A percentile compares a stretch with the other conserved stretches of the same genome.
Evolutionary conservation across 2,329 filamentous ascomycete genomes (phyloP).

Genomic region (Leptographium flavum): DNA sequence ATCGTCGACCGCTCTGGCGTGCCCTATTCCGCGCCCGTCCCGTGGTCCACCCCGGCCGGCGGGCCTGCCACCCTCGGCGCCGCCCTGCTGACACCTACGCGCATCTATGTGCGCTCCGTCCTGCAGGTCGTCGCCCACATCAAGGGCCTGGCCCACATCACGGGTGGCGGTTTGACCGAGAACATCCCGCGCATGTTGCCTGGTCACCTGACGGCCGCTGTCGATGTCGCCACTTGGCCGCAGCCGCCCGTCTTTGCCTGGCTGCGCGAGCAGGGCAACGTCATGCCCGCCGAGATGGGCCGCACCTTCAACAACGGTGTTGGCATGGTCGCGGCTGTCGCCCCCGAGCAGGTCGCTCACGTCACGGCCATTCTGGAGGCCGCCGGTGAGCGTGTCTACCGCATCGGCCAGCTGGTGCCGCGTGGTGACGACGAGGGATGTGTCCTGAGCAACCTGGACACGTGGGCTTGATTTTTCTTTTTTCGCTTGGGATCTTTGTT

Average conservation of each 20-base stretch:
- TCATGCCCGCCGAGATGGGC: constrained; percentile 68
- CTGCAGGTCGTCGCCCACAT: constrained; percentile 51
- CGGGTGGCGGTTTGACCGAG: constrained; percentile 80
- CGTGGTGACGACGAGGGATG: constrained; percentile 39
- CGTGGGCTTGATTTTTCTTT: constrained; percentile 17
- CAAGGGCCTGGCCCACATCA: constrained; percentile 95
- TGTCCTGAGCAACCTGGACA: constrained; percentile 42
- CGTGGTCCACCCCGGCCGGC: constrained; percentile 37
- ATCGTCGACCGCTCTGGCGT: constrained; percentile 65
- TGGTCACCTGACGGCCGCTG: constrained; percentile 57
- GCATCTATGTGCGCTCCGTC: constrained; percentile 80
- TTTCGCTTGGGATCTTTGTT: neutral
- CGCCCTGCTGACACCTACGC: constrained; percentile 73
- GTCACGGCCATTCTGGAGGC: constrained; percentile 46
- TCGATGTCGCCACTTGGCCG: constrained; percentile 64
- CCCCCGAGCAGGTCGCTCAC: constrained; percentile 52
- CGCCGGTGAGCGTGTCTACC: constrained; percentile 63
- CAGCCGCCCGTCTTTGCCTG: constrained; percentile 72
- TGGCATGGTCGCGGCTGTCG: constrained; percentile 86
- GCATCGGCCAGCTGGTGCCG: constrained; percentile 57
- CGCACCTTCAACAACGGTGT: constrained; percentile 90
- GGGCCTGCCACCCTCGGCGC: constrained; percentile 48
- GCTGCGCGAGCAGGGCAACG: constrained; percentile 61
- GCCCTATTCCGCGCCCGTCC: constrained; percentile 55
- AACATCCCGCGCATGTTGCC: constrained; percentile 94